Evolutionary conservation across 2,329 filamentous ascomycete genomes (phyloP).

Genomic region (Colletotrichum melonis): DNA sequence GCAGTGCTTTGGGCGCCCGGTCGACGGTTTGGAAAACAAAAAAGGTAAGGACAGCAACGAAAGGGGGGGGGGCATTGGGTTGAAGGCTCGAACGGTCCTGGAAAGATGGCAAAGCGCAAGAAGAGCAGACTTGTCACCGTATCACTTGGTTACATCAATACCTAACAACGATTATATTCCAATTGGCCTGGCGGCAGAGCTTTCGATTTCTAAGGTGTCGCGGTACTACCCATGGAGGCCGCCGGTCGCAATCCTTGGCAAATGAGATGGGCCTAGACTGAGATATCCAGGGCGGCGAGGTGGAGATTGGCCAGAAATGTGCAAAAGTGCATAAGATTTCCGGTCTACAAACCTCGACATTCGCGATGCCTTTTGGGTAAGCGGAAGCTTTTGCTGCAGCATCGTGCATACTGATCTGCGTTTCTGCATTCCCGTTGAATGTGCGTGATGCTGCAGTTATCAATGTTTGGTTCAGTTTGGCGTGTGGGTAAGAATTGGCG

Average conservation of each 20-base stretch:
- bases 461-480: background rate
- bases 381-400: background rate
- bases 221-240: background rate
- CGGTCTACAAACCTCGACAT: background rate
- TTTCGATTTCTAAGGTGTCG: background rate
- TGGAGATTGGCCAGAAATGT: background rate
- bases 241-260: background rate
- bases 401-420: background rate
- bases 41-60: constrained; percentile 22
- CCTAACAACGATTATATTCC: constrained; percentile 35
- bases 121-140: constrained; percentile 29
- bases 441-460: background rate
- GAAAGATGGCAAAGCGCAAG: constrained; percentile 27
- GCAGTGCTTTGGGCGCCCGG: constrained; percentile 32
- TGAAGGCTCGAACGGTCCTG: constrained; percentile 21
- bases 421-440: background rate
- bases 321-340: background rate
- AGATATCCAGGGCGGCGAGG: background rate
- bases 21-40: constrained; percentile 30
- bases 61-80: background rate
- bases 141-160: constrained; percentile 36
- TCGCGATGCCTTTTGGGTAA: background rate
- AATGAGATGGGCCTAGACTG: background rate
- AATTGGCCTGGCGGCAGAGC: background rate
- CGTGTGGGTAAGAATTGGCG: background rate